Conservation (phyloP, 495 filamentous ascomycete genomes). For the Alectoria sarmentosa region DNA sequence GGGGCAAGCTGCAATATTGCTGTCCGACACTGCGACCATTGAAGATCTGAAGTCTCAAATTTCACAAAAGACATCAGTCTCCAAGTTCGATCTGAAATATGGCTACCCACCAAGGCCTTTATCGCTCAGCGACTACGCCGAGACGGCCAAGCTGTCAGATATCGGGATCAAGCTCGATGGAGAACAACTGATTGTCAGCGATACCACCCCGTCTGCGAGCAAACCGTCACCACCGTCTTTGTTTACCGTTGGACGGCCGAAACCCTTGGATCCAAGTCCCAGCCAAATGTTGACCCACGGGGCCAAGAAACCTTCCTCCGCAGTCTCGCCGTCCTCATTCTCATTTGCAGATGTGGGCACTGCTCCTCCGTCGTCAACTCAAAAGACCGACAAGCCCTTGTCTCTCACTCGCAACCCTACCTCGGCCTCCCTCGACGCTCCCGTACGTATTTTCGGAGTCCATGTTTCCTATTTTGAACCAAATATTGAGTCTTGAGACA, state of each 20-base stretch:
- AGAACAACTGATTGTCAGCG: slow-evolving; percentile 68
- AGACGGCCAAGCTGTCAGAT: slow-evolving; percentile 43
- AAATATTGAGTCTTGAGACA: too few species aligned
- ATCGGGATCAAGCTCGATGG: slow-evolving; percentile 66
- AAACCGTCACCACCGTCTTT: slow-evolving; percentile 14
- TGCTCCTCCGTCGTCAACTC: slow-evolving; percentile 19
- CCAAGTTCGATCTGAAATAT: slow-evolving; percentile 68
- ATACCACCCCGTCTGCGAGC: slow-evolving; percentile 24
- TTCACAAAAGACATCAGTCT: slow-evolving; percentile 43
- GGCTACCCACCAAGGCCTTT: slow-evolving; percentile 78
- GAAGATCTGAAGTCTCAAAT: slow-evolving; percentile 53
- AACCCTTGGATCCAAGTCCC: neutral
- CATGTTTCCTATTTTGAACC: too few species aligned
- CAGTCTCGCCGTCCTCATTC: slow-evolving; percentile 17
- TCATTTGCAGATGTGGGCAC: slow-evolving; percentile 24
- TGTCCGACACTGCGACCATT: slow-evolving; percentile 60
- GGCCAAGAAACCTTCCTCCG: neutral
- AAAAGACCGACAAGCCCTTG: slow-evolving; percentile 25
- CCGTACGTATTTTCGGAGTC: too few species aligned
- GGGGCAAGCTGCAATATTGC: slow-evolving; percentile 53
- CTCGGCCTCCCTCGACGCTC: slow-evolving; percentile 50
- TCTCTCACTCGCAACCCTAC: slow-evolving; percentile 35
- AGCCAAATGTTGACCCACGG: neutral
- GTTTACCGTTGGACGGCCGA: neutral
- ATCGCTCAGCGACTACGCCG: slow-evolving; percentile 44